phyloP scores from a whole-genome alignment of 768 basidiomycete species.

The Tylopilus felleus region DNA sequence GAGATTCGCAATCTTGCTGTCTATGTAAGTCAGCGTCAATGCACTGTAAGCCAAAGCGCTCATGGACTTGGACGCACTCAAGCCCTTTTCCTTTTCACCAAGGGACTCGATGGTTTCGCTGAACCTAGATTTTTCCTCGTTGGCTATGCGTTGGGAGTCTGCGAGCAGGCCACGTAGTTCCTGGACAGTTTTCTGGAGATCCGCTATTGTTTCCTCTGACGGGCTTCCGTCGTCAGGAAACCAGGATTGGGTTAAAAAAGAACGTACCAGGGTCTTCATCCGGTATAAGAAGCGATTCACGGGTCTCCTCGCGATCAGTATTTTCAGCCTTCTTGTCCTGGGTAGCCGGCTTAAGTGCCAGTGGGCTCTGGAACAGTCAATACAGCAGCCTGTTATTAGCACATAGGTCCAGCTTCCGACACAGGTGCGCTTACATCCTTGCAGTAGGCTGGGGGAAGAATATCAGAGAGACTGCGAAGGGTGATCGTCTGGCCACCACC shows the following conservation, averaged over 20 bases:
- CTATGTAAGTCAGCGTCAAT: not conserved
- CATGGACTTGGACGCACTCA: not conserved
- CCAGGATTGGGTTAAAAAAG: too few relatives aligned
- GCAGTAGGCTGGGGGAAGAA: conserved; percentile 2
- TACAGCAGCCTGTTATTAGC: too few relatives aligned
- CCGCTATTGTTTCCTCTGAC: not conserved
- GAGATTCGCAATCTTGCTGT: not conserved
- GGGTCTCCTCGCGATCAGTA: too few relatives aligned
- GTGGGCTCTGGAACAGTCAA: too few relatives aligned
- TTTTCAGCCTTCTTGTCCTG: too few relatives aligned
- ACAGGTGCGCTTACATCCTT: not conserved
- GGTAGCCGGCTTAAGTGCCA: too few relatives aligned
- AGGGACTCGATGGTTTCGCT: not conserved
- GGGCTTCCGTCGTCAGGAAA: too few relatives aligned
- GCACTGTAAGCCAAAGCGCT: too few relatives aligned
- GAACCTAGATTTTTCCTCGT: not conserved
- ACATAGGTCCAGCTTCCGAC: too few relatives aligned
- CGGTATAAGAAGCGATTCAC: too few relatives aligned
- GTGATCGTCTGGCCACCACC: not conserved
- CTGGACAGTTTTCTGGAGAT: not conserved
- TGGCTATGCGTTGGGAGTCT: not conserved
- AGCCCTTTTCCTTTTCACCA: not conserved
- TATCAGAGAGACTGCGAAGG: not conserved
- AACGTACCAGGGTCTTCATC: too few relatives aligned
- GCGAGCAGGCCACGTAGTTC: not conserved